Conservation (phyloP, 345 rosid genomes). For the Gynandropsis gynandra region DNA sequence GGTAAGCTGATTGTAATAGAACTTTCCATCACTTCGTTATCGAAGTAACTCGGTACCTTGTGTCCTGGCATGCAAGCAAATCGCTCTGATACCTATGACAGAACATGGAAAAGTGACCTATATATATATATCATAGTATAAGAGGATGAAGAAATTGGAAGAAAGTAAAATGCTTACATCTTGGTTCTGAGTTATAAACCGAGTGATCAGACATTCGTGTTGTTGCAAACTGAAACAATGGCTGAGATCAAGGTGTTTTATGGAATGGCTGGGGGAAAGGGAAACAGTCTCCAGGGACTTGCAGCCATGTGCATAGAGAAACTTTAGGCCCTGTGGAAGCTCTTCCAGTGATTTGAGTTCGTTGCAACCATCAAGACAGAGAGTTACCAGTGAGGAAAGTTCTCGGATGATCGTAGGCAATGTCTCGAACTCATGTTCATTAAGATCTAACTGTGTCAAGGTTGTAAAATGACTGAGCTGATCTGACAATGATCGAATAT, state of each 20-base stretch:
- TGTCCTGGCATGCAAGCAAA: not conserved
- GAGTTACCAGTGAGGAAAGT: conserved; percentile 8
- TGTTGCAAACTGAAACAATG: conserved; percentile 5
- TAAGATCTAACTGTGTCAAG: conserved; percentile 17
- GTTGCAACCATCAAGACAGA: conserved; percentile 6
- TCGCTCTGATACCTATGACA: not conserved
- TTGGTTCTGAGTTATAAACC: not conserved
- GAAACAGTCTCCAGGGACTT: conserved; percentile 14
- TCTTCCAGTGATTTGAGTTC: conserved; percentile 6
- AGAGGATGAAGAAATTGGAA: not conserved
- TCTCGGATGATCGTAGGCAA: conserved; percentile 8
- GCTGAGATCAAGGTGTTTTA: conserved; percentile 14
- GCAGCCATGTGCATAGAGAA: conserved; percentile 17
- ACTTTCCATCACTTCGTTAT: not conserved
- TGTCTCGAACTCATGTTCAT: conserved; percentile 12
- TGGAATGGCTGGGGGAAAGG: conserved; percentile 1
- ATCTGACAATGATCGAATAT: not conserved
- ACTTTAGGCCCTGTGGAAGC: not conserved
- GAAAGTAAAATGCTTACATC: not conserved
- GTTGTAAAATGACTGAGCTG: conserved; percentile 13
- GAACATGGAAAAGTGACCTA: not conserved
- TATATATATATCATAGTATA: too few relatives aligned
- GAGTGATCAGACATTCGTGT: not conserved
- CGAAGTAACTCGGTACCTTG: not conserved
- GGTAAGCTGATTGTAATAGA: not conserved